Percentiles rank a stretch among this genome's conserved stretches.
Evolutionary conservation across 2,329 filamentous ascomycete genomes (phyloP).

Genomic region (Pestalotiopsis sp.): DNA sequence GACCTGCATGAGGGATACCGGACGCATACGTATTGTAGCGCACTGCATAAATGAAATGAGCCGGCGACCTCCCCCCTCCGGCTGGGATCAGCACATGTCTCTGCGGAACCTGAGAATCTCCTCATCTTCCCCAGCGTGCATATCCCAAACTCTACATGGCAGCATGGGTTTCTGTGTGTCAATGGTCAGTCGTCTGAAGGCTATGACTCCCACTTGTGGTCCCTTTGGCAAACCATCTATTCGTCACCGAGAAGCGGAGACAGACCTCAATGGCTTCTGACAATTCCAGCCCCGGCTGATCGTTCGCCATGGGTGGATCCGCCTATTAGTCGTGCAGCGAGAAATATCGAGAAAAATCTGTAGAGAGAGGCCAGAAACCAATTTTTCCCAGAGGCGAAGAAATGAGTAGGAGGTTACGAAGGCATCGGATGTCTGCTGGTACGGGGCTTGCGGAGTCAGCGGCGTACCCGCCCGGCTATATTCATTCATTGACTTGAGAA

Average conservation of each 20-base stretch:
- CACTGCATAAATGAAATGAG: slow-evolving; percentile 13
- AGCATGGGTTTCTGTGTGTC: slow-evolving; percentile 6
- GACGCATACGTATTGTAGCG: not conserved
- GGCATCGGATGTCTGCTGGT: not conserved
- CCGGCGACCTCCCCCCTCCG: slow-evolving; percentile 9
- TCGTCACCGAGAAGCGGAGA: slow-evolving; percentile 5
- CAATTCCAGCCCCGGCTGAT: not conserved
- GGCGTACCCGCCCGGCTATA: not conserved
- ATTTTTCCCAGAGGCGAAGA: not conserved
- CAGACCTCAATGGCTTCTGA: not conserved
- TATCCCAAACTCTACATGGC: slow-evolving; percentile 9
- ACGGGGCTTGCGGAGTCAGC: not conserved
- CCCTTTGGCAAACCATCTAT: not conserved
- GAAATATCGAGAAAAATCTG: not conserved
- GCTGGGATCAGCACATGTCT: slow-evolving; percentile 15
- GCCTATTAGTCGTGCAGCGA: not conserved
- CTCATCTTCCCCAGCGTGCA: not conserved
- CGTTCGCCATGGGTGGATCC: not conserved
- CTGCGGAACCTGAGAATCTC: not conserved
- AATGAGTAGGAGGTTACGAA: not conserved
- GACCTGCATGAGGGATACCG: slow-evolving; percentile 8
- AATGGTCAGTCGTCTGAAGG: slow-evolving; percentile 1
- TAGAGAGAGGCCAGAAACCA: not conserved
- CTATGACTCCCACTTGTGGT: slow-evolving; percentile 11
- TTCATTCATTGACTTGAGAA: not conserved